Evolutionary conservation across 2,329 filamentous ascomycete genomes (phyloP), one percentile per base, ranked within the genome.

Genomic region (Alternaria alternata): DNA sequence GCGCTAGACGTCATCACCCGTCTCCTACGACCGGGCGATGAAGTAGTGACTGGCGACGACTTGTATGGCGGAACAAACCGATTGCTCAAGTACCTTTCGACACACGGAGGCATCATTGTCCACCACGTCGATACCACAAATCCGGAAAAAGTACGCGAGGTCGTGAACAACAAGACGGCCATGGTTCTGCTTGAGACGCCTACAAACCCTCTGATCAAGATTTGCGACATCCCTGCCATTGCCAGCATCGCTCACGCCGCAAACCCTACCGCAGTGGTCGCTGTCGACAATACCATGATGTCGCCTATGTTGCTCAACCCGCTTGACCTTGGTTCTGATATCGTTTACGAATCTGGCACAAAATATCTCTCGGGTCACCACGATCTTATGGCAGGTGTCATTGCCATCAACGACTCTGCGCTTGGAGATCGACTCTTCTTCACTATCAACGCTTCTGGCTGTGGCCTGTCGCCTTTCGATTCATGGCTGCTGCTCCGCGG

Each of bases 231-330:
- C 61, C 86, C 90, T 4, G 85, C 88, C 22, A 96, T 99, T 69
- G 88, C 95, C 14, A 84, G 85, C 39, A 82, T 90, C 20, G 87
- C 91, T 0, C 95, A 98, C 78, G 88, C 89, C 38, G 87, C 87
- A 51, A 97, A 95, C 78, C 83, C 90, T 7, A 87, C 87, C 63
- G 91, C 92, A 26, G 83, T 98, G 41, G 93, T 99, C 16, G 89
- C 94, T 2, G 95, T 98, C 26, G 95, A 99, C 81, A 99, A 99
- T 83, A 99, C 95, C 59, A 99, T 99, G 95, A 89, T 99, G 67
- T 97, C 94, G 2, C 95, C 95, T 11, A 90, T 97, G 83, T 88
- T 99, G 7, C 90, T 90, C 74, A 98, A 97, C 81, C 95, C 95
- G 6, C 87, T 99, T 18, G 94, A 98, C 62, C 86, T 98, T 28